Evolutionary conservation across 805 yeast species (phyloP), one percentile per base, ranked within the genome.

Genomic region (Yarrowia yakushimensis): DNA sequence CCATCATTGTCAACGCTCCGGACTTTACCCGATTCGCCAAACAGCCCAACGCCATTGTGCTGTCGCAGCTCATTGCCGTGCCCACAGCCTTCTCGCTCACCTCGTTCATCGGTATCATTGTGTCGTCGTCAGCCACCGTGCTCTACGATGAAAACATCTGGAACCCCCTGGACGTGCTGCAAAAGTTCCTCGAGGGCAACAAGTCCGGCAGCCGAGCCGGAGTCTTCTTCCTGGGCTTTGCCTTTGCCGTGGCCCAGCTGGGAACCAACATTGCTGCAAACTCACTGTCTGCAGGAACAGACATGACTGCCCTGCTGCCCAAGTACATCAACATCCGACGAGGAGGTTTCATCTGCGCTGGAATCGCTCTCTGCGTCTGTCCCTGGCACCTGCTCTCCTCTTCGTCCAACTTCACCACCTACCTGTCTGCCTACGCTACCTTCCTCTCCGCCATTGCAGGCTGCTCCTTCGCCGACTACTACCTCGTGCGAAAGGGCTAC

Each of bases 401-500:
- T 4, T 83, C 90, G 0, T 83, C 85, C 34, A 85, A 80, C 74
- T 90, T 90, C 76, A 86, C 94, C 34, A 86, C 92, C 8, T 90
- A 88, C 69, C 76, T 90, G 63, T 81, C 88, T 39, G 94, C 96
- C 0, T 90, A 89, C 72, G 80, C 96, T 0, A 90, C 89, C 15
- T 90, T 90, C 79, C 77, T 90, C 60, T 85, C 92, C 12, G 82
- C 96, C 23, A 87, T 90, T 71, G 90, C 93, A 8, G 96, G 96
- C 66, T 87, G 86, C 34, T 65, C 75, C 27, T 64, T 68, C 36
- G 78, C 85, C 33, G 94, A 88, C 73, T 89, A 87, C 74, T 80
- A 74, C 71, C 80, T 86, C 69, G 82, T 91, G 25, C 82, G 93
- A 73, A 83, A 90, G 70, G 96, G 96, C 39, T 79, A 79, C 70